Percentiles rank a stretch among this genome's conserved stretches.
These are phyloP conservation scores for Cordyceps militaris DNA, from an alignment of 2,329 filamentous ascomycete species.

Conservation along the genomic window DNA sequence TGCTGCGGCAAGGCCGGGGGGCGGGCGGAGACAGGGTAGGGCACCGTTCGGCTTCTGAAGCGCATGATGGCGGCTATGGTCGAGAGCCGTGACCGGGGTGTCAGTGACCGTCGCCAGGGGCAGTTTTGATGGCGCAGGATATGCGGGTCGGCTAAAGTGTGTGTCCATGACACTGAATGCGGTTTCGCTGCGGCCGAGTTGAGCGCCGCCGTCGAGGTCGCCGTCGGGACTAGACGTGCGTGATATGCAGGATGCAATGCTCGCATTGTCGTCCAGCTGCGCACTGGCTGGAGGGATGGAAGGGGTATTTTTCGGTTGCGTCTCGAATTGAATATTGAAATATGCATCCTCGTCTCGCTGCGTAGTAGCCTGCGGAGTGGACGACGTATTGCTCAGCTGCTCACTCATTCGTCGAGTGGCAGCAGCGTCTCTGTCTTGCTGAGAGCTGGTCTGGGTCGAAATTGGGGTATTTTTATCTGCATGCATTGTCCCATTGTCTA, in stretches of 20 bases:
- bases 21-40: neutral
- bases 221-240: constrained; percentile 8
- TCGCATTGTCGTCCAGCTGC: neutral
- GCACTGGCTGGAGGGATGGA: neutral
- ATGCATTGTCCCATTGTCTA: neutral
- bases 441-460: too few species aligned
- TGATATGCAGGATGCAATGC: constrained; percentile 3
- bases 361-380: neutral
- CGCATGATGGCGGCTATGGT: neutral
- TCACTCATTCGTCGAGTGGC: too few species aligned
- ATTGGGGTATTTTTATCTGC: neutral
- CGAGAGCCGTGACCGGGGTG: neutral
- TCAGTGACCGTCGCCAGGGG: neutral
- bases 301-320: neutral
- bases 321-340: neutral
- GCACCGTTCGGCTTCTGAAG: neutral
- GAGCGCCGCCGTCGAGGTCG: constrained; percentile 10
- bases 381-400: too few species aligned
- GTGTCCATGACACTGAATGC: constrained; percentile 1
- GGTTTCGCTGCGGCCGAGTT: constrained; percentile 9
- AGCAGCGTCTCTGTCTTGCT: neutral
- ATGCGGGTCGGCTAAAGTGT: neutral
- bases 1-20: neutral
- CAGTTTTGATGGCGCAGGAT: neutral
- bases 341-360: neutral